A percentile compares a stretch with the other conserved stretches of the same genome.
Evolutionary conservation across 257 asterid species (phyloP).

Genomic region (Scutellaria baicalensis): DNA sequence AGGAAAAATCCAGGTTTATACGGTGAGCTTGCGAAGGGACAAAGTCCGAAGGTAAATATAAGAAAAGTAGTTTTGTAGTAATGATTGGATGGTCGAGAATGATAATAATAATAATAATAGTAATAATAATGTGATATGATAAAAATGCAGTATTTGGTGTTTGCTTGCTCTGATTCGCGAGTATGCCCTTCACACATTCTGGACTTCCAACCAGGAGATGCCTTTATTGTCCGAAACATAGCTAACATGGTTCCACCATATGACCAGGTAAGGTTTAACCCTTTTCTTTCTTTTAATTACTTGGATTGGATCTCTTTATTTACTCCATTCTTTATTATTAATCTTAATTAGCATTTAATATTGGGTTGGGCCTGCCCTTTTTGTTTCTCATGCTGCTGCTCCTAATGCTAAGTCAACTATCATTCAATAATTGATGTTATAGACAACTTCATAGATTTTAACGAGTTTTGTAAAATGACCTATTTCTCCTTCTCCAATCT

Average conservation of each 20-base stretch:
- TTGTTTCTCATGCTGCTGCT: too few species aligned
- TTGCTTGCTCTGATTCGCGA: constrained; percentile 63
- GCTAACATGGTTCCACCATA: constrained; percentile 65
- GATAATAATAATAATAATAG: too few species aligned
- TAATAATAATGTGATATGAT: not conserved
- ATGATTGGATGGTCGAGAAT: too few species aligned
- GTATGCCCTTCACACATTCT: constrained; percentile 55
- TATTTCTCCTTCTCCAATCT: too few species aligned
- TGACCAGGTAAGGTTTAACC: constrained; percentile 23
- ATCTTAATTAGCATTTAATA: too few species aligned
- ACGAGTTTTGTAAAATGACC: too few species aligned
- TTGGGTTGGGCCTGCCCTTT: too few species aligned
- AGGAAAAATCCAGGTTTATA: constrained; percentile 36
- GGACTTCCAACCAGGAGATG: constrained; percentile 57
- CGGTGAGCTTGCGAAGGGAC: constrained; percentile 28
- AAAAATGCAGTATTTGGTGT: constrained; percentile 41
- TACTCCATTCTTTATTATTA: too few species aligned
- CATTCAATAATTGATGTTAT: too few species aligned
- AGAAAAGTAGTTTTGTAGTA: too few species aligned
- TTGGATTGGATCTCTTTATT: not conserved
- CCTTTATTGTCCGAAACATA: constrained; percentile 49
- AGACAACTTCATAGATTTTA: too few species aligned
- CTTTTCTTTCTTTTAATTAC: not conserved
- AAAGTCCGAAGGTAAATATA: constrained; percentile 40
- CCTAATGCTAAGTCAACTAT: too few species aligned